Percentiles rank a stretch among this genome's conserved stretches.
Conservation (phyloP, 768 basidiomycete species). For the Cyclocybe cylindracea region DNA sequence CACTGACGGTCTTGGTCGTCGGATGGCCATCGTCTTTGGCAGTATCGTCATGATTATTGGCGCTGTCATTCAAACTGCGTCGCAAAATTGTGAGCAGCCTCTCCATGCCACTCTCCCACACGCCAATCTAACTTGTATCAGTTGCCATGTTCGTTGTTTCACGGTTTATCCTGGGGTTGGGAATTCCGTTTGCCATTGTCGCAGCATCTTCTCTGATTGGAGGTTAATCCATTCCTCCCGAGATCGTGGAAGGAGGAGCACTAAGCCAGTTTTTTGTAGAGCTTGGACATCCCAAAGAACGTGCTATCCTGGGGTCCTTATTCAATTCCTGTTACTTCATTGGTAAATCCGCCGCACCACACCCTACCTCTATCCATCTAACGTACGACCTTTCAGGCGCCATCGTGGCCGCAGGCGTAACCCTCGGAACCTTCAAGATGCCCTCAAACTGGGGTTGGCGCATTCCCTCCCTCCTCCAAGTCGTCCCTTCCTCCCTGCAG, state of each 20-base stretch:
- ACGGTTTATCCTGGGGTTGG: constrained; percentile 57
- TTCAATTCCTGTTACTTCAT: constrained; percentile 68
- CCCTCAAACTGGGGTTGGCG: constrained; percentile 64
- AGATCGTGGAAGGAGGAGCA: not conserved
- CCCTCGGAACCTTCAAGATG: constrained; percentile 66
- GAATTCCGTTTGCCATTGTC: constrained; percentile 61
- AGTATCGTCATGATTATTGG: constrained; percentile 51
- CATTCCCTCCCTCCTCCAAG: constrained; percentile 65
- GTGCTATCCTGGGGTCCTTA: constrained; percentile 61
- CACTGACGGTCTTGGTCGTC: constrained; percentile 52
- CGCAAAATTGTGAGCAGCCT: constrained; percentile 46
- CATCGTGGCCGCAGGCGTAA: constrained; percentile 60
- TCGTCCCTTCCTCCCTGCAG: constrained; percentile 54
- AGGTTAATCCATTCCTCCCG: constrained; percentile 26
- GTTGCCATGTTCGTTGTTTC: constrained; percentile 62
- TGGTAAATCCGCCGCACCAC: constrained; percentile 26
- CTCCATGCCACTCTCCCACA: not conserved
- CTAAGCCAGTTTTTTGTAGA: constrained; percentile 32
- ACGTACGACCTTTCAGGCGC: constrained; percentile 36
- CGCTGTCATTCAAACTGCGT: constrained; percentile 44
- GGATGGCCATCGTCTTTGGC: constrained; percentile 51
- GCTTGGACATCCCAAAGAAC: constrained; percentile 70
- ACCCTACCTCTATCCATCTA: not conserved
- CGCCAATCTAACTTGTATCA: constrained; percentile 16
- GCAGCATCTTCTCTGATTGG: constrained; percentile 68